These are phyloP conservation scores for Mycena amicta DNA, from an alignment of 768 basidiomycete genomes.

Conservation along the genomic window DNA sequence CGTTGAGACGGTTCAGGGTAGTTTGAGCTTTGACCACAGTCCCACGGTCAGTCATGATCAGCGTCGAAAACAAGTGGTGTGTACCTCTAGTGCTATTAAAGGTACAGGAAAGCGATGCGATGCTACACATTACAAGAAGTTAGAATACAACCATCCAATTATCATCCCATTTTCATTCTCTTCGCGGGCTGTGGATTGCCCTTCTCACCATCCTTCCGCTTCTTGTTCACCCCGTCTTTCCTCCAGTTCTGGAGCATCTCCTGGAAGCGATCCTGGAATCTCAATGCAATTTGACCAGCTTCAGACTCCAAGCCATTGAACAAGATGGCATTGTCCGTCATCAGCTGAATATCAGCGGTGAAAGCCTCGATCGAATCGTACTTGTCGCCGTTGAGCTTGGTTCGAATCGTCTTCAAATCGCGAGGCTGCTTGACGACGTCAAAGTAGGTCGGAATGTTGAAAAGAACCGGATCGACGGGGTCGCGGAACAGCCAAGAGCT, in stretches of 20 bases:
- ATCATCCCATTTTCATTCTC: conserved; percentile 65
- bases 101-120: conserved; percentile 1
- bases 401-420: conserved; percentile 80
- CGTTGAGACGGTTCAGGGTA: too few relatives aligned
- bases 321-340: conserved; percentile 84
- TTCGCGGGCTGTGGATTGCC: conserved; percentile 64
- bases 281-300: conserved; percentile 65
- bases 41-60: too few relatives aligned
- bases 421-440: conserved; percentile 89
- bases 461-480: conserved; percentile 83
- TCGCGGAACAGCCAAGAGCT: conserved; percentile 81
- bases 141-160: conserved; percentile 11
- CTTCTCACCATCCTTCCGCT: conserved; percentile 75
- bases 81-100: neutral
- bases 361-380: conserved; percentile 79
- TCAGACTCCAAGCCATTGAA: conserved; percentile 87
- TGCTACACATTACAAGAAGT: neutral
- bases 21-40: too few relatives aligned
- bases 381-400: conserved; percentile 79
- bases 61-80: too few relatives aligned
- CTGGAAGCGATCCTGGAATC: conserved; percentile 52
- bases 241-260: conserved; percentile 53
- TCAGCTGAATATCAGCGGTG: conserved; percentile 83
- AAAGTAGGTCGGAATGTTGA: conserved; percentile 87
- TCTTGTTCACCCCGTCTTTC: conserved; percentile 59